Evolutionary conservation across 805 yeast species (phyloP), one percentile per base, ranked within the genome.

Genomic region (Cyberlindnera mycetangii): DNA sequence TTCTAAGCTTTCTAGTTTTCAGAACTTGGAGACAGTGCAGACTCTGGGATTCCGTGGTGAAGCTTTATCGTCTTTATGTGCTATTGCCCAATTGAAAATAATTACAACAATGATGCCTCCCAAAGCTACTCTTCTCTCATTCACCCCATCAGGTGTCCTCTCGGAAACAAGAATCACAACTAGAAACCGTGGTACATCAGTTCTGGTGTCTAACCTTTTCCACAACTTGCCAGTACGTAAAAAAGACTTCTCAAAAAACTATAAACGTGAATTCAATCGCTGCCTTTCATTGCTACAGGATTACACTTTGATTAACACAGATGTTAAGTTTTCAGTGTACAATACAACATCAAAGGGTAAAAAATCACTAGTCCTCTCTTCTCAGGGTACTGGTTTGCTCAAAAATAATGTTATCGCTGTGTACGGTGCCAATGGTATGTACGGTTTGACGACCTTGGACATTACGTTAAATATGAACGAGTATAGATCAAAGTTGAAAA

Each of bases 41-140:
- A 81, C 90, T 0, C 64, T 83, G 24, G 95, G 95, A 0, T 86
- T 86, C 55, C 70, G 95, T 62, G 95, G 95, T 21, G 93, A 86
- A 60, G 93, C 93, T 0, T 67, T 86, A 58, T 79, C 85, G 51
- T 83, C 92, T 0, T 56, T 86, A 9, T 81, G 88, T 56, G 72
- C 81, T 6, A 67, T 85, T 15, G 62, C 79, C 1, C 64, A 69
- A 7, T 60, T 85, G 7, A 52, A 56, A 7, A 69, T 85, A 1
- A 61, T 56, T 1, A 85, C 89, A 0, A 71, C 84, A 3, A 69
- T 76, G 2, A 50, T 50, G 6, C 59, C 65, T 0, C 90, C 93
- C 1, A 66, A 68, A 33, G 93, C 88, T 3, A 67, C 73, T 30
- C 66, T 62, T 37, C 62, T 92, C 17, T 72, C 64, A 31, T 86